Conservation (phyloP, 73 alveolate species). For the Stentor coeruleus region DNA sequence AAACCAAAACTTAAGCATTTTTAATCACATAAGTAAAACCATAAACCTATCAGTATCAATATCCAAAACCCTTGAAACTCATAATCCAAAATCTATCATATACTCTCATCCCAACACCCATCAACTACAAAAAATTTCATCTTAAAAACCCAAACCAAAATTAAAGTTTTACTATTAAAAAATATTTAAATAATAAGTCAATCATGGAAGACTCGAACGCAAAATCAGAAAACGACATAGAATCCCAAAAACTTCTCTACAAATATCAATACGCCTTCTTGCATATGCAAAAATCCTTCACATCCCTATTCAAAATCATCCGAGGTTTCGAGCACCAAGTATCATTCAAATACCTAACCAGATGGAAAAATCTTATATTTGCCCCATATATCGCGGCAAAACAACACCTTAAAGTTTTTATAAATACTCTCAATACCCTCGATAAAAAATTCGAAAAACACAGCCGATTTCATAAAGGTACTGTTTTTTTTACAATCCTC, state of each 20-base stretch:
- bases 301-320: constrained; percentile 8
- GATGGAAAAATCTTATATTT: background rate
- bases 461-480: background rate
- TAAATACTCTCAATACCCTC: background rate
- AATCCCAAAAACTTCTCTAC: background rate
- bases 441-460: background rate
- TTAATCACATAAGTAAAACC: too few relatives aligned
- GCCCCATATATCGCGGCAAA: background rate
- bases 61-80: too few relatives aligned
- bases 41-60: background rate
- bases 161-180: too few relatives aligned
- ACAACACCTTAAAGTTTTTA: too few relatives aligned
- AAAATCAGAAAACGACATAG: background rate
- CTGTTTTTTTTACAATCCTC: background rate
- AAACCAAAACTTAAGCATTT: background rate
- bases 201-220: background rate
- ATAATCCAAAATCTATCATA: too few relatives aligned
- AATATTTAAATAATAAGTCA: too few relatives aligned
- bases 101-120: too few relatives aligned
- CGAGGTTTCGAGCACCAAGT: background rate
- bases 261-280: constrained; percentile 1
- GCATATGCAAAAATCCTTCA: constrained; percentile 5
- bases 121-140: too few relatives aligned
- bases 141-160: too few relatives aligned
- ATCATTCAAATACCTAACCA: background rate